phyloP scores from a whole-genome alignment of 169 alveolate genomes.

The Haemoproteus tartakovskyi region DNA sequence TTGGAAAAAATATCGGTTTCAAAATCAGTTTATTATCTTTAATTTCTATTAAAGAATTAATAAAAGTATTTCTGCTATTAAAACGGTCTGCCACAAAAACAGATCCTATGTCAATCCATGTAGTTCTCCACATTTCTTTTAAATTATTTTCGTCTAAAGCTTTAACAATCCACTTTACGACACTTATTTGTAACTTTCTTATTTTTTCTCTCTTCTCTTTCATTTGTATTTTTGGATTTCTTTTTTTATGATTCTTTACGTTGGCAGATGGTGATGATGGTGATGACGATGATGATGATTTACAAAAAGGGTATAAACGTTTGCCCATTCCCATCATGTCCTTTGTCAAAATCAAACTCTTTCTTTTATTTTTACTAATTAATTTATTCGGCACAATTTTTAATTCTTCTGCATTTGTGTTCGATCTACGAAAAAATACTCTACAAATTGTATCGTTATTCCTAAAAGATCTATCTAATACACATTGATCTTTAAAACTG shows the following conservation, averaged over 20 bases:
- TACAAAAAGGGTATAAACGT: background rate
- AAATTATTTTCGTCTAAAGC: slow-evolving; percentile 46
- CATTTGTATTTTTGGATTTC: background rate
- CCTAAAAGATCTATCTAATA: too few relatives aligned
- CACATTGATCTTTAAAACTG: too few relatives aligned
- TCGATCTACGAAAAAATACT: too few relatives aligned
- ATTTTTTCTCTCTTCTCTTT: slow-evolving; percentile 2
- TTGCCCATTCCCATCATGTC: too few relatives aligned
- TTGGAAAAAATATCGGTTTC: slow-evolving; percentile 21
- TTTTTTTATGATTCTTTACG: background rate
- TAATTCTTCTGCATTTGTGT: background rate
- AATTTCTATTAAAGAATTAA: slow-evolving; percentile 49
- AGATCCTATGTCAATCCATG: slow-evolving; percentile 63
- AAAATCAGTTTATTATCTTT: slow-evolving; percentile 34
- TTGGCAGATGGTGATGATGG: background rate
- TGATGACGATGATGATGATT: background rate
- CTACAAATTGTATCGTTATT: too few relatives aligned
- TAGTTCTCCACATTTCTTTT: slow-evolving; percentile 57
- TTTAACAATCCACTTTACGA: slow-evolving; percentile 52
- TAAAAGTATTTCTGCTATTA: slow-evolving; percentile 13
- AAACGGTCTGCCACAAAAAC: slow-evolving; percentile 35
- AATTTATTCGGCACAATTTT: background rate
- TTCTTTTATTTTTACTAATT: slow-evolving; percentile 9
- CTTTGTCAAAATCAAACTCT: too few relatives aligned
- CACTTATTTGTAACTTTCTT: slow-evolving; percentile 45